These are phyloP conservation scores for Lenzites betulinus DNA, from an alignment of 768 basidiomycete genomes.

Conservation along the genomic window DNA sequence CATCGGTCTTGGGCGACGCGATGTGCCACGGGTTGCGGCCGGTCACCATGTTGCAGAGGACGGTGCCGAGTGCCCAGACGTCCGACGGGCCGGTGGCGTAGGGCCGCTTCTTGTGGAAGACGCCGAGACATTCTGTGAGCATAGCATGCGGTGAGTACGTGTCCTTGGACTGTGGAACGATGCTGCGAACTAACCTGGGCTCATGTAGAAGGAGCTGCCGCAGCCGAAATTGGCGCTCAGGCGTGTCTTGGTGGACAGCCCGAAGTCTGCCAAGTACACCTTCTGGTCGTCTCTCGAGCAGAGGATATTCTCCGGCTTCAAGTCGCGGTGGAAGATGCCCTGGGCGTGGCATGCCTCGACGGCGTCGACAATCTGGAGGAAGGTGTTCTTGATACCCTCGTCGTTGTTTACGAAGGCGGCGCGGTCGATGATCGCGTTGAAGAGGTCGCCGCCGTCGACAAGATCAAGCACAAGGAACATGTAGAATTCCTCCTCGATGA, in stretches of 20 bases:
- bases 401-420: constrained; percentile 44
- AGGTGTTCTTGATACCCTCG: constrained; percentile 45
- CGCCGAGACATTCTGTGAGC: constrained; percentile 81
- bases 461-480: constrained; percentile 37
- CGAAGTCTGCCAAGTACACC: constrained; percentile 56
- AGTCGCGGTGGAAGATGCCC: constrained; percentile 56
- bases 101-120: constrained; percentile 54
- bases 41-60: constrained; percentile 93
- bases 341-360: constrained; percentile 50
- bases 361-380: constrained; percentile 55
- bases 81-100: constrained; percentile 90
- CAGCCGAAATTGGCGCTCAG: constrained; percentile 30
- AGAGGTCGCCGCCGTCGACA: constrained; percentile 46
- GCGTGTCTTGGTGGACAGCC: constrained; percentile 35
- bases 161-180: not conserved
- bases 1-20: constrained; percentile 68
- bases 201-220: constrained; percentile 36
- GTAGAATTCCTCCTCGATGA: constrained; percentile 30
- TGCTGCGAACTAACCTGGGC: constrained; percentile 32
- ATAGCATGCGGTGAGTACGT: constrained; percentile 20
- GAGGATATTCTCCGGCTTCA: constrained; percentile 58
- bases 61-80: constrained; percentile 94
- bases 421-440: constrained; percentile 43
- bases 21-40: constrained; percentile 96
- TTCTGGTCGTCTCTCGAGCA: constrained; percentile 41